Conservation (phyloP, 306 rosid species). For the Datisca glomerata region DNA sequence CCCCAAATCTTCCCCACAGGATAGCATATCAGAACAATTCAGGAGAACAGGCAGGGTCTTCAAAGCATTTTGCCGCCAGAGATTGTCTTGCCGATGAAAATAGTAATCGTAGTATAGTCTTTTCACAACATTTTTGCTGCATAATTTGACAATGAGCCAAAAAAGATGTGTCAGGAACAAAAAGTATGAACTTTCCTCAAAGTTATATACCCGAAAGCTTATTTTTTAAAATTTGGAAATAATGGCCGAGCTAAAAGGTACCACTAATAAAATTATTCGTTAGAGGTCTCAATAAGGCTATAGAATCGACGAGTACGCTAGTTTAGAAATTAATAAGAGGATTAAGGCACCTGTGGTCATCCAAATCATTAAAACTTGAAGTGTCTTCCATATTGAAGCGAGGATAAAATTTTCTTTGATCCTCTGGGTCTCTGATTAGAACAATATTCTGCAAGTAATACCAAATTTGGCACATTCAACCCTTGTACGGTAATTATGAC, state of each 20-base stretch:
- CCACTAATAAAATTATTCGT: no score
- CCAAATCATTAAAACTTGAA: slow-evolving; percentile 72
- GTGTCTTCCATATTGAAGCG: slow-evolving; percentile 95
- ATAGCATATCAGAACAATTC: slow-evolving; percentile 79
- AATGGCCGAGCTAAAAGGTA: no score
- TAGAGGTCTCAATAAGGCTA: no score
- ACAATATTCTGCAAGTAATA: slow-evolving; percentile 83
- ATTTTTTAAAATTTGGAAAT: no score
- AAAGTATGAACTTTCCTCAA: no score
- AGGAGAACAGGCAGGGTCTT: slow-evolving; percentile 89
- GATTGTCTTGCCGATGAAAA: slow-evolving; percentile 92
- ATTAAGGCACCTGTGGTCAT: slow-evolving; percentile 56
- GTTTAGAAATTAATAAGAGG: neutral
- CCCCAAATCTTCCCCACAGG: slow-evolving; percentile 97
- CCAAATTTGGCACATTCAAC: no score
- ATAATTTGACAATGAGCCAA: slow-evolving; percentile 11
- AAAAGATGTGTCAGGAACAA: neutral
- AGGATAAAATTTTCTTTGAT: slow-evolving; percentile 73
- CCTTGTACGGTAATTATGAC: no score
- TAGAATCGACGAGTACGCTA: no score
- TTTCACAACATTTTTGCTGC: slow-evolving; percentile 76
- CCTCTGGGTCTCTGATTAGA: slow-evolving; percentile 74
- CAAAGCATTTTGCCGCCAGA: slow-evolving; percentile 91
- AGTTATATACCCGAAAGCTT: no score
- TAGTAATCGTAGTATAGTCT: slow-evolving; percentile 78